Evolutionary conservation across 495 filamentous ascomycete species (phyloP), one percentile per base, ranked within the genome.

Genomic region (Penicillium taxi): DNA sequence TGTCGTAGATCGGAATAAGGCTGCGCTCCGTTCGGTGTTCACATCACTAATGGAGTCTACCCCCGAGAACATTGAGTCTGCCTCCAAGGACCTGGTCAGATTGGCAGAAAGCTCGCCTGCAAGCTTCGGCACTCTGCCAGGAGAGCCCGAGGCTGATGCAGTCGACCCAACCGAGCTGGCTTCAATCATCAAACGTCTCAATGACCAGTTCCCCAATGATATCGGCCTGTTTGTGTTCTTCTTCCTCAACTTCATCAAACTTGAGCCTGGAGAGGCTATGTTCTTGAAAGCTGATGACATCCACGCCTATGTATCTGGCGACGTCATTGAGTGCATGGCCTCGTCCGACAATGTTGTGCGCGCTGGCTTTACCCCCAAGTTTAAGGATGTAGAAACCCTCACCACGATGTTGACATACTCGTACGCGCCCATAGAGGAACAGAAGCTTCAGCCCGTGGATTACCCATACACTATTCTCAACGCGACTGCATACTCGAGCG

Each of bases 321-420:
- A 98, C 41, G 94, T 98, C 49, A 87, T 98, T 48, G 91, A 98
- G 64, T 96, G 91, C 70, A 98, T 98, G 91, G 91, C 91, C 1
- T 82, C 86, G 14, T 93, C 85, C 22, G 91, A 98, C 66, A 98
- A 98, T 45, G 91, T 98, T 5, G 89, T 98, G 14, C 89, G 91
- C 21, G 91, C 91, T 2, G 91, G 91, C 13, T 89, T 98, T 56
- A 98, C 91, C 0, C 91, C 91, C 7, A 98, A 98, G 61, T 96
- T 90, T 74, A 94, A 96, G 67, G 91, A 98, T 48, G 86, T 95
- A 29, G 70, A 79, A 30, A 96, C 86, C 2, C 72, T 98, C n/a
- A 84, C 89, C 23, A 67, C 72, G 42, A 94, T 95, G 84, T 67
- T 98, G 37, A 96, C 91, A 0, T 98, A 98, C 67, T 78, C 73